phyloP scores from a whole-genome alignment of 176 grass and related monocot genomes.

The Avena sativa region DNA sequence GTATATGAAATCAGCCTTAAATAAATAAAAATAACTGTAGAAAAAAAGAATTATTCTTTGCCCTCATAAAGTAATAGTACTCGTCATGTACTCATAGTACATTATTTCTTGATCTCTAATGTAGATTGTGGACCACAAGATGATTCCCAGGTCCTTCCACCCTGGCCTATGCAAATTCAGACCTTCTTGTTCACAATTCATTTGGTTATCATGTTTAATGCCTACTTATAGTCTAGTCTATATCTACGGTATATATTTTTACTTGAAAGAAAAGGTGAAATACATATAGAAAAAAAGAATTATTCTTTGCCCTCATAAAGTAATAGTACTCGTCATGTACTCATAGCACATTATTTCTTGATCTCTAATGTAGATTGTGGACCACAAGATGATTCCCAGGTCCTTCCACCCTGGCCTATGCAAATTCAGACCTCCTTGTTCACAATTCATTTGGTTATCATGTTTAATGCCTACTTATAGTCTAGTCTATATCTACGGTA shows the following conservation, averaged over 20 bases:
- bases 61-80: conserved; percentile 27
- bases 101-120: conserved; percentile 21
- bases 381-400: conserved; percentile 9
- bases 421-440: neutral
- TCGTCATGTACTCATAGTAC: conserved; percentile 1
- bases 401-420: neutral
- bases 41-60: neutral
- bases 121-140: neutral
- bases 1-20: neutral
- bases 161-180: neutral
- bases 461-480: neutral
- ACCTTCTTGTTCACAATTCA: neutral
- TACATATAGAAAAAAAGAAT: neutral
- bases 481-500: neutral
- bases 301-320: conserved; percentile 18
- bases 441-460: neutral
- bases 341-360: conserved; percentile 22
- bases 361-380: neutral
- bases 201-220: conserved; percentile 15
- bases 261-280: neutral
- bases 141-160: conserved; percentile 8
- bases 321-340: conserved; percentile 6
- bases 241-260: neutral
- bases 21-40: conserved; percentile 1
- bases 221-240: neutral